Base-by-base conservation (phyloP, 257 asterid genomes). In the Rubia yunnanensis region DNA sequence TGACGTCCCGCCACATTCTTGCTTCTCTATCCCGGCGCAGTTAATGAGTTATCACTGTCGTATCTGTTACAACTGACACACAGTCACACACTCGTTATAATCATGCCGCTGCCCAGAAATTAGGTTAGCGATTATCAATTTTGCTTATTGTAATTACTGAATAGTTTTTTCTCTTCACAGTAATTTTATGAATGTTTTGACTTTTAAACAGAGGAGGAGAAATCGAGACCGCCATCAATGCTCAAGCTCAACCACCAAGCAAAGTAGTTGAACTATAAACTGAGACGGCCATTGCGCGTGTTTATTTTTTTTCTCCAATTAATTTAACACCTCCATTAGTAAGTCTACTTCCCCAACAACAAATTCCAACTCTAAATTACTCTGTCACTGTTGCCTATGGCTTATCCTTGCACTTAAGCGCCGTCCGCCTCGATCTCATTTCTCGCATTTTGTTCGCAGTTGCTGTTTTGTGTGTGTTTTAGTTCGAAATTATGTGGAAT, bases 401-500 rank as follows among this genome's bases (percentile, higher is more conserved):
- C 74, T 64, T 34, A 72, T 65, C 70, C 62, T 31, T 54, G 36
- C 66, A 31, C 67, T 68, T 18, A 46, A 55, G 39, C 22, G 4
- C 28, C 6, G 70, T 49, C 38, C 3, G 8, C 63, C 63, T 60
- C 64, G 48, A 34, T 15, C 48, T 30, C 24, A n/a, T 27, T 27
- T 60, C 27, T 55, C 18, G 7, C 22, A 27, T 2, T 23, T 30
- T 3, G 18, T 28, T 50, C 61, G 23, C 31, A 53, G 22, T 28
- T 26, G 50, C 23, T n/a, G 48, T 1, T 44, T n/a, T 5, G 38
- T 34, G 44, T 10, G 44, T 38, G 17, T 39, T 39, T 32, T 32
- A n/a, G n/a, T n/a, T 32, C 7, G 2, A 8, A 36, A 36, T 10
- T 0, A 92, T 92, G 98, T 92, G 98, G 98, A 88, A 75, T 52